Evolutionary conservation across 306 rosid species (phyloP).

Genomic region (Rosa persica): DNA sequence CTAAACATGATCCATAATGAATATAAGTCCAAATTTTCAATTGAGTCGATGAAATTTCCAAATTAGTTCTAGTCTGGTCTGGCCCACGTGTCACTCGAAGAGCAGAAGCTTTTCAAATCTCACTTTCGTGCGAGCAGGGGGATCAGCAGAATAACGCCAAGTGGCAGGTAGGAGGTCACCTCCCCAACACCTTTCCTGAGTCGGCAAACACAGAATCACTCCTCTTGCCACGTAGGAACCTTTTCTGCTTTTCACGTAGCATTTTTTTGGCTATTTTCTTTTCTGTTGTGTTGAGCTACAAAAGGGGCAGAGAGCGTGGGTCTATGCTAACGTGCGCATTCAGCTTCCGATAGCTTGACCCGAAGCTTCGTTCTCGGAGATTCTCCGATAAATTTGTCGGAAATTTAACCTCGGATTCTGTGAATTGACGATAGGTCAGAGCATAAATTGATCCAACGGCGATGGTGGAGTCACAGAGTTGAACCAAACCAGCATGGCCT

Average conservation of each 20-base stretch:
- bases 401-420: background rate
- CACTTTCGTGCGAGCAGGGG: background rate
- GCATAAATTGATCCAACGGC: background rate
- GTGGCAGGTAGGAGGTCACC: background rate
- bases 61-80: too few relatives aligned
- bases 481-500: constrained; percentile 49
- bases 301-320: background rate
- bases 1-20: too few relatives aligned
- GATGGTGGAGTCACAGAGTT: constrained; percentile 19
- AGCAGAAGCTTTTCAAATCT: background rate
- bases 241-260: too few relatives aligned
- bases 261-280: too few relatives aligned
- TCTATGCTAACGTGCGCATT: background rate
- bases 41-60: too few relatives aligned
- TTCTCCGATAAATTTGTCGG: background rate
- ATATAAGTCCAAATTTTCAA: too few relatives aligned
- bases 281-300: too few relatives aligned
- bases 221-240: background rate
- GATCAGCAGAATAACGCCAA: background rate
- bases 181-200: background rate
- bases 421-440: background rate
- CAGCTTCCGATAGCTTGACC: background rate
- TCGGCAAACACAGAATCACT: background rate
- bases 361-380: background rate
- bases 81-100: too few relatives aligned